A percentile compares a stretch with the other conserved stretches of the same genome.
These are phyloP conservation scores for Taiozyma onychis DNA, from an alignment of 1,139 yeast genomes.

Conservation along the genomic window DNA sequence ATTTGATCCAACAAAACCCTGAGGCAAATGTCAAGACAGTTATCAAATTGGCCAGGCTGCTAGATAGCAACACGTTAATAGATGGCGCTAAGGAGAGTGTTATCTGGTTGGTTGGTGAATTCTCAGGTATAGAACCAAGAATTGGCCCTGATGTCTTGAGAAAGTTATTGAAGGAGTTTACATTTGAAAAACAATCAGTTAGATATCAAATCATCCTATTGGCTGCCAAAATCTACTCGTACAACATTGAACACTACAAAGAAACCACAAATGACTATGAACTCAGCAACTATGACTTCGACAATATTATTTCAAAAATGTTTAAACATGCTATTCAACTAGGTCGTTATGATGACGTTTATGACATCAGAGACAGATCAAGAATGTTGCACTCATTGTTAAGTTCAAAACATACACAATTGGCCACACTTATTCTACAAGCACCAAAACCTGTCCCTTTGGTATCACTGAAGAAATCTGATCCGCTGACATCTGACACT, in stretches of 20 bases:
- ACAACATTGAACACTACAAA: conserved; percentile 37
- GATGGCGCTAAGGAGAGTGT: conserved; percentile 73
- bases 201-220: conserved; percentile 67
- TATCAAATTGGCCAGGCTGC: conserved; percentile 33
- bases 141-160: conserved; percentile 80
- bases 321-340: conserved; percentile 59
- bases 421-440: conserved; percentile 75
- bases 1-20: conserved; percentile 62
- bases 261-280: conserved; percentile 24
- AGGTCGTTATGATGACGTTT: conserved; percentile 67
- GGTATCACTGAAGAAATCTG: conserved; percentile 25
- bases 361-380: conserved; percentile 83
- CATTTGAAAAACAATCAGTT: conserved; percentile 50
- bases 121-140: conserved; percentile 39
- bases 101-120: conserved; percentile 90
- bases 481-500: conserved; percentile 31
- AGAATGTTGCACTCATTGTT: conserved; percentile 57
- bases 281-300: conserved; percentile 27
- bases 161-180: conserved; percentile 47
- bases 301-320: conserved; percentile 45
- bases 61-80: conserved; percentile 27
- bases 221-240: conserved; percentile 68
- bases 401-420: conserved; percentile 37
- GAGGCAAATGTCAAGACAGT: conserved; percentile 32
- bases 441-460: conserved; percentile 72